phyloP scores from a whole-genome alignment of 441 rosid genomes.

The Corymbia citriodora region DNA sequence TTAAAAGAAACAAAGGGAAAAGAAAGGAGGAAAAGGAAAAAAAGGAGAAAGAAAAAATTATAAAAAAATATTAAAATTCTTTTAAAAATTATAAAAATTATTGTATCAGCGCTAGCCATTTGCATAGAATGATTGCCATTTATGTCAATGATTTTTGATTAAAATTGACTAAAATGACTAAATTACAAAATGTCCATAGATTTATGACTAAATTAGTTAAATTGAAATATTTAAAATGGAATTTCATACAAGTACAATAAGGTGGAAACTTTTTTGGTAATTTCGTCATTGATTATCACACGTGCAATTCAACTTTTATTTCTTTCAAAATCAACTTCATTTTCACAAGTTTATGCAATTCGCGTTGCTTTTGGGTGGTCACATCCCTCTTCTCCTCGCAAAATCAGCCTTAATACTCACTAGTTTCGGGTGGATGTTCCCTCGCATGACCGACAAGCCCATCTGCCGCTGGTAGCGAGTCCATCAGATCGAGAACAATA shows the following conservation, averaged over 20 bases:
- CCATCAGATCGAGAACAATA: not conserved
- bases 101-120: fast-evolving
- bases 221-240: fast-evolving
- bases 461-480: not conserved
- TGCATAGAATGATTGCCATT: fast-evolving
- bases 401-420: not conserved
- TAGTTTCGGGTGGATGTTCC: not conserved
- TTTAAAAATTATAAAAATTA: too few relatives aligned
- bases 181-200: too few relatives aligned
- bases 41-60: fast-evolving
- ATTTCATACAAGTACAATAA: fast-evolving
- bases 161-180: fast-evolving
- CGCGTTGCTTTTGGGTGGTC: not conserved
- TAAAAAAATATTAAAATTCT: too few relatives aligned
- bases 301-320: not conserved
- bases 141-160: fast-evolving
- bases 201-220: too few relatives aligned
- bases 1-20: not conserved
- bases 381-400: not conserved
- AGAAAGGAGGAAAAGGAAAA: too few relatives aligned
- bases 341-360: not conserved
- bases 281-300: not conserved
- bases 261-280: fast-evolving
- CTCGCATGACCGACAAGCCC: not conserved
- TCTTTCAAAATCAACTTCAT: not conserved